These are phyloP conservation scores for Spinellus fusiger DNA, from an alignment of 192 early-diverging fungal genomes.

Conservation along the genomic window DNA sequence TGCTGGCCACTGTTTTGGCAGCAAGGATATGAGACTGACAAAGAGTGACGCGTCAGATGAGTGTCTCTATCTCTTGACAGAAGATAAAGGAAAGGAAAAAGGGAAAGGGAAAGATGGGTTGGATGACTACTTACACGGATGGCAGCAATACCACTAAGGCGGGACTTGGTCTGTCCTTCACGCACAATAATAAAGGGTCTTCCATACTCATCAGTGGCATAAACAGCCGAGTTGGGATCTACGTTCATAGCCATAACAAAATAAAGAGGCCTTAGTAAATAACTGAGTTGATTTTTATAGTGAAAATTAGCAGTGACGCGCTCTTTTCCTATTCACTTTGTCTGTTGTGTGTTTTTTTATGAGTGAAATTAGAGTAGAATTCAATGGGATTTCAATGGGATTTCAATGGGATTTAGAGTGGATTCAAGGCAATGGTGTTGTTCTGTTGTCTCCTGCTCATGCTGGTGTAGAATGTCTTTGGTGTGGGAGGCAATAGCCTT, in stretches of 20 bases:
- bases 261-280: too few species aligned
- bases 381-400: too few species aligned
- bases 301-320: too few species aligned
- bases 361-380: too few species aligned
- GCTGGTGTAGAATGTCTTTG: too few species aligned
- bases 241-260: slow-evolving; percentile 19
- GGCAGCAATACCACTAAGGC: slow-evolving; percentile 89
- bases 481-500: too few species aligned
- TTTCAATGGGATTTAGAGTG: too few species aligned
- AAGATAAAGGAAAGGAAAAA: neutral
- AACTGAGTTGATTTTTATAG: too few species aligned
- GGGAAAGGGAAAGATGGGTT: neutral
- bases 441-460: too few species aligned
- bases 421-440: too few species aligned
- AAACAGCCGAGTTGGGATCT: slow-evolving; percentile 59
- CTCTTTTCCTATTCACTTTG: too few species aligned
- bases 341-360: too few species aligned
- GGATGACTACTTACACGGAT: slow-evolving; percentile 69
- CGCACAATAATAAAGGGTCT: slow-evolving; percentile 98
- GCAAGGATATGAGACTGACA: slow-evolving; percentile 94
- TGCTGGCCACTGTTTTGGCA: slow-evolving; percentile 93
- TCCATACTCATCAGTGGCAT: slow-evolving; percentile 95
- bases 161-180: slow-evolving; percentile 89
- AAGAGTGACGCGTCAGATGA: neutral
- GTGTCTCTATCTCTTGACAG: neutral